These are phyloP conservation scores for Delphinella strobiligena DNA, from an alignment of 2,329 filamentous ascomycete genomes.

Conservation along the genomic window DNA sequence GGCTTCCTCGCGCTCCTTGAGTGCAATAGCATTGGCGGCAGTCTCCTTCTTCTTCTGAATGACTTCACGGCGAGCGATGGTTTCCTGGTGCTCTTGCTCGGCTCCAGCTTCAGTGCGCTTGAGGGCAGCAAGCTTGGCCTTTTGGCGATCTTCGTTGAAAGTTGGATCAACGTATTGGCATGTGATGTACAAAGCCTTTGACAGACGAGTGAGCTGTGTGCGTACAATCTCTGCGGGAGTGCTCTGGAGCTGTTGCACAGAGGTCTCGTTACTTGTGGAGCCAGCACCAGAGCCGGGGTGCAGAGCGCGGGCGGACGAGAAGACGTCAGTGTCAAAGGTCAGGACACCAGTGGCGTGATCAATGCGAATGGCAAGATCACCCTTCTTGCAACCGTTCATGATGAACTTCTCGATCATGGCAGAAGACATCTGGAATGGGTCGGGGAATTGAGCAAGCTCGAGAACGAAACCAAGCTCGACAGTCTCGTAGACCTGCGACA, in stretches of 20 bases:
- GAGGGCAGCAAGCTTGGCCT: slow-evolving; percentile 68
- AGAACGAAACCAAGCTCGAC: slow-evolving; percentile 91
- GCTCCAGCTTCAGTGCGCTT: slow-evolving; percentile 74
- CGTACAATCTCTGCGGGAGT: slow-evolving; percentile 96
- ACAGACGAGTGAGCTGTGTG: slow-evolving; percentile 81
- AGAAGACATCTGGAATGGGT: slow-evolving; percentile 84
- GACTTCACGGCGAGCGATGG: slow-evolving; percentile 71
- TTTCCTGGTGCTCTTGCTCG: slow-evolving; percentile 82
- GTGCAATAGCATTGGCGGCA: slow-evolving; percentile 76
- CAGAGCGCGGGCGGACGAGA: slow-evolving; percentile 88
- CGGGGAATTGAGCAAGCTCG: slow-evolving; percentile 86
- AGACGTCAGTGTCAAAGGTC: slow-evolving; percentile 96
- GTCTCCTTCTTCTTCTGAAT: slow-evolving; percentile 97
- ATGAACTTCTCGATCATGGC: slow-evolving; percentile 98
- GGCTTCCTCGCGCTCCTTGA: slow-evolving; percentile 85
- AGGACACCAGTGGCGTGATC: slow-evolving; percentile 91
- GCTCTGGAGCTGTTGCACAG: slow-evolving; percentile 90
- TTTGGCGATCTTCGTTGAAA: slow-evolving; percentile 70
- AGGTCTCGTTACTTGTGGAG: slow-evolving; percentile 74
- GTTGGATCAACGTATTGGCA: slow-evolving; percentile 91
- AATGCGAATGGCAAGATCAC: slow-evolving; percentile 88
- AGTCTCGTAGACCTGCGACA: slow-evolving; percentile 97
- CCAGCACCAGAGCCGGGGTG: slow-evolving; percentile 74
- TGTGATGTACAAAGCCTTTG: slow-evolving; percentile 81
- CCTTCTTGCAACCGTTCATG: slow-evolving; percentile 99